Conservation (phyloP, 306 rosid species). For the Inga leiocalycina region DNA sequence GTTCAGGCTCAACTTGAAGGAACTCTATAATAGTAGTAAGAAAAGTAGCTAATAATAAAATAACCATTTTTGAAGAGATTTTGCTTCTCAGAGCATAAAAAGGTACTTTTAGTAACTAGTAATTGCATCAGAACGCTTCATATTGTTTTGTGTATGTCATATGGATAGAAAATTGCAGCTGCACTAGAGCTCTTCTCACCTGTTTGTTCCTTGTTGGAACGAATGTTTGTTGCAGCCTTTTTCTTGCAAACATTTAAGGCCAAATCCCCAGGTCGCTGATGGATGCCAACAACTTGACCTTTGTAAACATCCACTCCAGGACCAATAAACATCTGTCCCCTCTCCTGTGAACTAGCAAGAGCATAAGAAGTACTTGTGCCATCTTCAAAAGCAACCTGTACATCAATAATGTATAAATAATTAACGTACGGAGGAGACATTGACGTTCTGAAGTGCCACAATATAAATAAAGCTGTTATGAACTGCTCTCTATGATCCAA, state of each 20-base stretch:
- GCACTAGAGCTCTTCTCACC: slow-evolving; percentile 56
- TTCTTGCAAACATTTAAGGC: slow-evolving; percentile 93
- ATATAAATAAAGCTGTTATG: not conserved
- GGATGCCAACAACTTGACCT: slow-evolving; percentile 95
- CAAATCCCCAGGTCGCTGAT: slow-evolving; percentile 95
- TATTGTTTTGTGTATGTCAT: not conserved
- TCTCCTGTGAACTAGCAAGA: slow-evolving; percentile 84
- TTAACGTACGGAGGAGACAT: slow-evolving; percentile 28
- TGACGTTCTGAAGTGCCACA: slow-evolving; percentile 10
- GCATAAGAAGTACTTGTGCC: slow-evolving; percentile 94
- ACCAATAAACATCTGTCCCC: slow-evolving; percentile 89
- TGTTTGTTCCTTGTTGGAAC: slow-evolving; percentile 92
- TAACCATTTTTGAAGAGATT: not conserved
- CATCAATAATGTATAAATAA: slow-evolving; percentile 34
- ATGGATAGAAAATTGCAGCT: slow-evolving; percentile 6
- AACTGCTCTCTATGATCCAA: not conserved
- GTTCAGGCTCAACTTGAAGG: slow-evolving; percentile 5
- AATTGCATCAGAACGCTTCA: not conserved
- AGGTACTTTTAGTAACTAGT: not conserved
- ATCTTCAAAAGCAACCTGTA: slow-evolving; percentile 96
- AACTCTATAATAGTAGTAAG: not conserved
- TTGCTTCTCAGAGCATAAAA: not conserved
- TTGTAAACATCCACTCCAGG: slow-evolving; percentile 86
- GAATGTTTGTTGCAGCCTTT: slow-evolving; percentile 94
- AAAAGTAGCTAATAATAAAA: slow-evolving; percentile 9